Conservation (phyloP, 1,284 basidiomycete genomes). For the Sporisorium iseilematis-ciliati region DNA sequence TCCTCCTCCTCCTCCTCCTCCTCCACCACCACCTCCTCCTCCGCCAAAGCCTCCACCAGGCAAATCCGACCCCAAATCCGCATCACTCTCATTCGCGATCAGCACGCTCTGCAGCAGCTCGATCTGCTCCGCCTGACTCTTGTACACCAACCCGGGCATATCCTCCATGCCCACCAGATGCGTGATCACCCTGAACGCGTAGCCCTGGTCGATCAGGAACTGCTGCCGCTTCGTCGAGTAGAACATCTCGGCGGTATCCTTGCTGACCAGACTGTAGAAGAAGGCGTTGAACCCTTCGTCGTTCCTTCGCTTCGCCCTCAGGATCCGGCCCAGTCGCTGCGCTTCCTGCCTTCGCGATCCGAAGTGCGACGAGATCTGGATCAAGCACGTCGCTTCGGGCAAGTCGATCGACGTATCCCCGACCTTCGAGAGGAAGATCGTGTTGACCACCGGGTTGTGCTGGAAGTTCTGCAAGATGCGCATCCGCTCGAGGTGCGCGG, state of each 20-base stretch:
- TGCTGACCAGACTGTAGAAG: constrained; percentile 98
- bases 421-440: constrained; percentile 98
- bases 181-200: constrained; percentile 99
- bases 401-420: constrained; percentile 99
- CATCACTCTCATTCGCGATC: constrained; percentile 89
- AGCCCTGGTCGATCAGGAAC: constrained; percentile 98
- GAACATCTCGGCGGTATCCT: constrained; percentile 99
- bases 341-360: constrained; percentile 98
- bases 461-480: constrained; percentile 95
- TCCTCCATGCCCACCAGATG: constrained; percentile 91
- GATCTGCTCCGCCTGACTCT: constrained; percentile 90
- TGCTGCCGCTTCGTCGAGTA: constrained; percentile 99
- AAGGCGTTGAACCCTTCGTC: constrained; percentile 99
- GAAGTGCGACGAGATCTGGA: constrained; percentile 99
- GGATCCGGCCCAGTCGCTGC: constrained; percentile 90
- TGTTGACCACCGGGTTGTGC: constrained; percentile 91
- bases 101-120: constrained; percentile 90
- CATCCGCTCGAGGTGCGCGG: constrained; percentile 95
- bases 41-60: constrained; percentile 70
- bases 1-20: constrained; percentile 14
- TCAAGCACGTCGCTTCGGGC: constrained; percentile 98
- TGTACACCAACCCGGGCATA: constrained; percentile 90
- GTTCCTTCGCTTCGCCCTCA: constrained; percentile 95
- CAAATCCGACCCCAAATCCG: constrained; percentile 87
- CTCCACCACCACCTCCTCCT: constrained; percentile 19